phyloP scores from a whole-genome alignment of 1,284 basidiomycete species.

The Gomphus bonarii region DNA sequence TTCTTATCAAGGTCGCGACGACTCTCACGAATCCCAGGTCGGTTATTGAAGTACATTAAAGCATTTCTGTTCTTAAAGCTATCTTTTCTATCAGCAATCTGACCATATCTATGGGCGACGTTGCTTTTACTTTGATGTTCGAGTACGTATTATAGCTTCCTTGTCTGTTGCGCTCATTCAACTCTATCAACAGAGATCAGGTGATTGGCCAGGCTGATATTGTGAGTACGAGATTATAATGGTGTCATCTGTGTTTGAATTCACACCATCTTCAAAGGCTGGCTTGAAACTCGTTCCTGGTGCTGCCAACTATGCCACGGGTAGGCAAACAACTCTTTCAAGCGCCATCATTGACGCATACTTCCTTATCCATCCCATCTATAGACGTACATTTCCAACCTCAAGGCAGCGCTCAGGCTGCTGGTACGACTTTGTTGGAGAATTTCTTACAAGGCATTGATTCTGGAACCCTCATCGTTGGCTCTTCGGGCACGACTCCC shows the following conservation, averaged over 20 bases:
- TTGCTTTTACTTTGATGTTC: constrained; percentile 52
- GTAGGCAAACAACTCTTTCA: constrained; percentile 20
- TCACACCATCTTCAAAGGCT: constrained; percentile 25
- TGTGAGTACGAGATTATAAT: constrained; percentile 22
- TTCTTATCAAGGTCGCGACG: constrained; percentile 62
- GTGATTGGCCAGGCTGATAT: constrained; percentile 53
- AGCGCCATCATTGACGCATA: neutral
- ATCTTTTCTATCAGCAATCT: constrained; percentile 39
- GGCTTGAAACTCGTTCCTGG: constrained; percentile 48
- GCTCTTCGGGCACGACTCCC: constrained; percentile 47
- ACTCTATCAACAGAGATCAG: constrained; percentile 28
- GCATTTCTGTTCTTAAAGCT: neutral
- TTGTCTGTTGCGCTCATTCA: neutral
- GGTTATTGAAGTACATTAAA: constrained; percentile 12
- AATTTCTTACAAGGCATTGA: constrained; percentile 63
- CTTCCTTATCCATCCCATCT: neutral
- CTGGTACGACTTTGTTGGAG: constrained; percentile 53
- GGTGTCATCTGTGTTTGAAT: constrained; percentile 16
- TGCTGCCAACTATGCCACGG: constrained; percentile 40
- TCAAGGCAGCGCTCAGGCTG: constrained; percentile 40
- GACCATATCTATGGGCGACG: constrained; percentile 60
- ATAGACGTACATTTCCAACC: constrained; percentile 58
- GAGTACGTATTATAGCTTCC: constrained; percentile 29
- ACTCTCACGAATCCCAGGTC: constrained; percentile 54
- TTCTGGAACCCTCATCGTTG: constrained; percentile 48